phyloP scores from a whole-genome alignment of 441 rosid genomes.

The Gossypium lobatum region DNA sequence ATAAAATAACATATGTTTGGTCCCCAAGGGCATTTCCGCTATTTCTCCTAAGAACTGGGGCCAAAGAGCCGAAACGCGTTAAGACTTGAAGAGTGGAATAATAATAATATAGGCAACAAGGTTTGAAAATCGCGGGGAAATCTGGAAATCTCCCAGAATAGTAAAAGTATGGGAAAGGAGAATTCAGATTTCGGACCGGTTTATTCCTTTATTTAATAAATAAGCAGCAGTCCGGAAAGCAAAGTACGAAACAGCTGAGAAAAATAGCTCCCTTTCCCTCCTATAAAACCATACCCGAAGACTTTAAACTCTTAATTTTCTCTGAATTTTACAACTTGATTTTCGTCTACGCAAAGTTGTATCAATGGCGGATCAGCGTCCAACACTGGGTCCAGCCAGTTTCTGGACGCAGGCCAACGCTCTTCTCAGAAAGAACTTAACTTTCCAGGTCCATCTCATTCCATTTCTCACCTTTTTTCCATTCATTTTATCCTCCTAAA shows the following conservation, averaged over 20 bases:
- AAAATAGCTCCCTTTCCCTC: background rate
- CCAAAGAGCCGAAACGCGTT: slow-evolving; percentile 5
- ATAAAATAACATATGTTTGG: too few species aligned
- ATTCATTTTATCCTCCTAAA: background rate
- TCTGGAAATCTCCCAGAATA: background rate
- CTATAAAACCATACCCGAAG: background rate
- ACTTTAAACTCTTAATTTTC: background rate
- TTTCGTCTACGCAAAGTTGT: background rate
- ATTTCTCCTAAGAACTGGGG: background rate
- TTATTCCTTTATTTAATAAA: background rate
- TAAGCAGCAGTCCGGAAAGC: background rate
- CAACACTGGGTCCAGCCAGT: slow-evolving; percentile 44
- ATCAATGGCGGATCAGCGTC: slow-evolving; percentile 43
- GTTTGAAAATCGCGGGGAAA: background rate
- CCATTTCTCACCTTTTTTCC: background rate
- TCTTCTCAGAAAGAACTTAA: slow-evolving; percentile 73
- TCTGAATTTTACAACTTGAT: background rate
- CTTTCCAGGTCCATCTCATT: slow-evolving; percentile 54
- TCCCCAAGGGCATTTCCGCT: background rate
- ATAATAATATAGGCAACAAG: slow-evolving; percentile 15
- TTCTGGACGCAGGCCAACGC: slow-evolving; percentile 81
- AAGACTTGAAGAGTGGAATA: background rate
- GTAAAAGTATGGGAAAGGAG: background rate
- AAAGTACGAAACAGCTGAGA: background rate
- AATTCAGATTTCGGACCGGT: background rate